Conservation (phyloP, 192 early-diverging fungal genomes). For the Gamsiella multidivaricata region DNA sequence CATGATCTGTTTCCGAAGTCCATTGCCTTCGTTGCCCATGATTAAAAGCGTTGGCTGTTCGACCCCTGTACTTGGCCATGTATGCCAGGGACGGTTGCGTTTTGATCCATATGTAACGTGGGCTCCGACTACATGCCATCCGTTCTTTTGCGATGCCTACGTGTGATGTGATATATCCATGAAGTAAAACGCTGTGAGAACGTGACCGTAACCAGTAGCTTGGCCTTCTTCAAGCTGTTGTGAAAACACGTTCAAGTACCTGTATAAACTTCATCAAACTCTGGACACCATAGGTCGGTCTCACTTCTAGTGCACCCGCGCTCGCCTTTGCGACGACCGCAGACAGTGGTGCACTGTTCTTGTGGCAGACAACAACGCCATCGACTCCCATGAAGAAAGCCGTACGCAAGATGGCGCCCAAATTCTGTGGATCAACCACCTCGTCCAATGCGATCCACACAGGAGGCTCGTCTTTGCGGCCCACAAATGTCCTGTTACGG, state of each 20-base stretch:
- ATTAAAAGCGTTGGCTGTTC: slow-evolving; percentile 64
- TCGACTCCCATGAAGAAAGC: slow-evolving; percentile 75
- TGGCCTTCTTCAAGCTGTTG: too few relatives aligned
- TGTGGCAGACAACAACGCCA: slow-evolving; percentile 69
- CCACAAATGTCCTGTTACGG: neutral
- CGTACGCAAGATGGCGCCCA: slow-evolving; percentile 76
- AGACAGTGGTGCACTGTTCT: slow-evolving; percentile 70
- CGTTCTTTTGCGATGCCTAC: slow-evolving; percentile 57
- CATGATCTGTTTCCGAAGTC: slow-evolving; percentile 67
- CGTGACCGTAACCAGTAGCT: too few relatives aligned
- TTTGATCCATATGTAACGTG: slow-evolving; percentile 39
- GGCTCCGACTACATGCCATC: slow-evolving; percentile 65
- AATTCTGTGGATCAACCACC: slow-evolving; percentile 71
- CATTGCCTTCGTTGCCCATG: slow-evolving; percentile 75
- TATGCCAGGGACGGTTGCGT: slow-evolving; percentile 37
- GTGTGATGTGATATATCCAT: neutral
- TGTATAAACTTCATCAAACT: slow-evolving; percentile 68
- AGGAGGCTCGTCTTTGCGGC: slow-evolving; percentile 27
- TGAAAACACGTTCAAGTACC: slow-evolving; percentile 35
- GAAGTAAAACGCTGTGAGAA: neutral
- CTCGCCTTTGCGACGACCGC: slow-evolving; percentile 74
- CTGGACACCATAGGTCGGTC: slow-evolving; percentile 66
- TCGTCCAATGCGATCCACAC: slow-evolving; percentile 68
- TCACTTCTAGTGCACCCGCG: slow-evolving; percentile 74
- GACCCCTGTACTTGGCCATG: slow-evolving; percentile 38